Base-by-base conservation (phyloP, 345 rosid genomes). In the Odontarrhena argentea region DNA sequence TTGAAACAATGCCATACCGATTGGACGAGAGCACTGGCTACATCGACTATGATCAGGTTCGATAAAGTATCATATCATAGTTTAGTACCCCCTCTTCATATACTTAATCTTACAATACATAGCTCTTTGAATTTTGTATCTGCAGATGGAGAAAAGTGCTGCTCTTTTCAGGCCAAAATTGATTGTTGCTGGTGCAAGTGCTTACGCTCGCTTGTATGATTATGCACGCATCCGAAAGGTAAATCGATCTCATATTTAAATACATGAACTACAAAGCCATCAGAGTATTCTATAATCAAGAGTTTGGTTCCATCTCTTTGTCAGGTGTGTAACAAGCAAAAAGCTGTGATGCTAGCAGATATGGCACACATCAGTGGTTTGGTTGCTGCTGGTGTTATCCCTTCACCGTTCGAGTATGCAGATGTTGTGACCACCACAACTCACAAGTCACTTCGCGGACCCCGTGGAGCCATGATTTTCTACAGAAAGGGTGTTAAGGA, bases 391-490 rank as follows among this genome's bases (percentile, higher is more conserved):
- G 96, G 83, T 68, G 99, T 94, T 57, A 80, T 94, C 74, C 97
- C 99, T 57, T 94, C 99, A 35, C 99, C 97, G n/a, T 94, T 94
- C 62, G 99, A 94, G 1, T 94, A 86, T 76, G 97, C 99, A 41
- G 99, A 94, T 80, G 83, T 94, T 8, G 97, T 94, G 24, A 94
- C 99, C 25, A 94, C 99, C 70, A 94, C 99, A 59, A 94, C 97
- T 69, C 99, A 94, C 79, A 94, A 94, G 80, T 94, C 97, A 18
- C 97, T 91, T 72, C 99, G 96, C 18, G 99, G 99, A 32, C 99
- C 99, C 2, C 96, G 99, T 70, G 99, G 97, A 76, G 99, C 99
- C 82, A 94, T 94, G 99, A 94, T 94, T 71, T 94, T 94, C 84
- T 94, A 40, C 79, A 86, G 97, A 66, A 94, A 94, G 76, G 99